Base-by-base conservation (phyloP, 1,139 yeast species). In the Protomyces macrosporus region DNA sequence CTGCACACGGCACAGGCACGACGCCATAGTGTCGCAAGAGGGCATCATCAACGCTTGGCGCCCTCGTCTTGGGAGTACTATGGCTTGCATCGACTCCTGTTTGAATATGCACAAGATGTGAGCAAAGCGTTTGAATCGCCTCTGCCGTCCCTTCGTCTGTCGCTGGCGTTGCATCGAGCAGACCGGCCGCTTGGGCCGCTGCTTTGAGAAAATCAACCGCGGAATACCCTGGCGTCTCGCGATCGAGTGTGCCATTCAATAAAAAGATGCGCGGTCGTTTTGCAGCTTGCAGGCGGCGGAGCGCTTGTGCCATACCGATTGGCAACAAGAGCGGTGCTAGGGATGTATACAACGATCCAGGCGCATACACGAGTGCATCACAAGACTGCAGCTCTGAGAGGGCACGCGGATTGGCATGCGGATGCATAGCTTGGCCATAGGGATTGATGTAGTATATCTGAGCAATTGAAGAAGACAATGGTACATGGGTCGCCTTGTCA, bases 361-460 rank as follows among this genome's bases (percentile, higher is more conserved):
- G 87, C 0, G 96, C 88, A 71, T 85, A 90, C 0, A 91, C 78
- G 0, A 90, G 75, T 12, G 82, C 80, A 58, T 85, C 82, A 0
- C 88, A 78, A 1, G 77, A 72, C 30, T 80, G 73, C 2, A 90
- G 73, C 32, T 83, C 79, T 0, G 82, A 74, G 0, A 83, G 73
- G 0, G 87, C 93, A 65, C 88, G 78, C 5, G 84, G 76, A 69
- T 87, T 87, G 1, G 95, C 93, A 34, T 79, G 75, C 2, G 97
- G 97, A 68, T 86, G 83, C 40, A 89, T 87, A 71, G 90, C 97
- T 71, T 88, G 90, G 0, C 96, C 96, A 71, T 88, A 88, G 0
- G 95, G 95, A 39, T 91, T 88, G 58, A 90, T 87, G 72, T 91
- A 91, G 70, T 85, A 86, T 6, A 90, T 82, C 36, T 93, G 76